phyloP scores from a whole-genome alignment of 1,284 basidiomycete species.

The Ceratobasidium theobromae region DNA sequence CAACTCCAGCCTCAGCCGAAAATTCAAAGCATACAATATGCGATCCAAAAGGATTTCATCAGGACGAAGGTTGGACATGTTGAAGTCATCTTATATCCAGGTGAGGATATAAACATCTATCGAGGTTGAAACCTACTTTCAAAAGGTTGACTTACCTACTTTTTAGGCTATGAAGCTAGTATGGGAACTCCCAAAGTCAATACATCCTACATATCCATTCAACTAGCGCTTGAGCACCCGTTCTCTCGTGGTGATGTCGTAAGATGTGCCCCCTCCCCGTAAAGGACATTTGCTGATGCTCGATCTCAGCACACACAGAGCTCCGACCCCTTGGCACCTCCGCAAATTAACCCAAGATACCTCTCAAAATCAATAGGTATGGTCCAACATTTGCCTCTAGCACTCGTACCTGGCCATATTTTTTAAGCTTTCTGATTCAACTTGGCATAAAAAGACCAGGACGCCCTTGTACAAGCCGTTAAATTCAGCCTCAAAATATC shows the following conservation, averaged over 20 bases:
- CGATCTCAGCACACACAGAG: not conserved
- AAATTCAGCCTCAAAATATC: conserved; percentile 40
- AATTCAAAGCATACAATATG: not conserved
- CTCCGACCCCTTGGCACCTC: not conserved
- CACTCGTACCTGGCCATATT: not conserved
- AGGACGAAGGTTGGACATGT: conserved; percentile 36
- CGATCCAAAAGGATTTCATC: not conserved
- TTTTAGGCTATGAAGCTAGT: conserved; percentile 35
- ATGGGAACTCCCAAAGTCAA: conserved; percentile 37
- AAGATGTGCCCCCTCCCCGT: not conserved
- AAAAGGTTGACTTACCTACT: not conserved
- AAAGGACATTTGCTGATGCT: too few relatives aligned
- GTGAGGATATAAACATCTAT: not conserved
- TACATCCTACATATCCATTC: conserved; percentile 40
- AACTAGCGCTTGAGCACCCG: conserved; percentile 45
- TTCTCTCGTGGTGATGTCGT: conserved; percentile 38
- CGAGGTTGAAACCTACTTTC: conserved; percentile 36
- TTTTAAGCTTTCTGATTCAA: conserved; percentile 35
- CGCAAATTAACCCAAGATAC: not conserved
- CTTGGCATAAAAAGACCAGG: conserved; percentile 40
- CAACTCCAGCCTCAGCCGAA: not conserved
- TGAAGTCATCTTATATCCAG: conserved; percentile 36
- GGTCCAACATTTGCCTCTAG: not conserved
- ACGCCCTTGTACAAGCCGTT: conserved; percentile 42
- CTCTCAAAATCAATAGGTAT: conserved; percentile 7